Percentiles rank a stretch among this genome's conserved stretches.
These are phyloP conservation scores for Pseudogymnoascus sp. DNA, from an alignment of 2,329 filamentous ascomycete species.

Conservation along the genomic window DNA sequence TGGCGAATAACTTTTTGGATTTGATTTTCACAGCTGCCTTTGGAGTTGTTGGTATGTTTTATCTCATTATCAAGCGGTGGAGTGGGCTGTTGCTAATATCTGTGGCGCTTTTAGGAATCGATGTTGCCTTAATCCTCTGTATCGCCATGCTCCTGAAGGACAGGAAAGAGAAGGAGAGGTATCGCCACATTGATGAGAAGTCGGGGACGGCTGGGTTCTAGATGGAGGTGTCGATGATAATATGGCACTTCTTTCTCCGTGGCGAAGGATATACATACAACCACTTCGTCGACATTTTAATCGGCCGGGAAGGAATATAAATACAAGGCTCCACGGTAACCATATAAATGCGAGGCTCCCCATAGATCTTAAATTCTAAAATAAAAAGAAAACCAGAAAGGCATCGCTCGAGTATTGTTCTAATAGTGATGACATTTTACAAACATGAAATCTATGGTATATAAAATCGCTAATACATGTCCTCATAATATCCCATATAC, in stretches of 20 bases:
- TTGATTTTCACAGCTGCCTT: constrained; percentile 73
- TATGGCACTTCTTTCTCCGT: neutral
- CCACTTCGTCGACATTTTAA: neutral
- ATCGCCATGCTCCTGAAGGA: constrained; percentile 73
- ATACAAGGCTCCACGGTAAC: neutral
- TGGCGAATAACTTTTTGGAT: constrained; percentile 65
- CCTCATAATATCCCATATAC: neutral
- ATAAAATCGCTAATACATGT: neutral
- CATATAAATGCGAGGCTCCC: neutral
- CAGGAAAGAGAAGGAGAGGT: constrained; percentile 70
- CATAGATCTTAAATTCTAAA: neutral
- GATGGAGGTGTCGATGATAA: neutral
- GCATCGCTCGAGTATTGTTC: neutral
- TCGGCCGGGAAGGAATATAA: neutral
- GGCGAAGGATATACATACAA: too few species aligned
- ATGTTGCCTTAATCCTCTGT: constrained; percentile 61
- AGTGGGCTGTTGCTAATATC: neutral
- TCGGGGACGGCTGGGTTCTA: constrained; percentile 48
- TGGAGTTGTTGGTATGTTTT: constrained; percentile 61
- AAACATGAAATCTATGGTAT: neutral
- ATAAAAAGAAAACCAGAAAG: neutral
- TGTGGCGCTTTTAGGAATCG: constrained; percentile 41
- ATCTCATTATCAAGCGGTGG: neutral
- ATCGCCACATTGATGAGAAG: constrained; percentile 78
- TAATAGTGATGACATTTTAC: neutral